Evolutionary conservation across 1,284 basidiomycete genomes (phyloP).

Genomic region (Sparassis latifolia): DNA sequence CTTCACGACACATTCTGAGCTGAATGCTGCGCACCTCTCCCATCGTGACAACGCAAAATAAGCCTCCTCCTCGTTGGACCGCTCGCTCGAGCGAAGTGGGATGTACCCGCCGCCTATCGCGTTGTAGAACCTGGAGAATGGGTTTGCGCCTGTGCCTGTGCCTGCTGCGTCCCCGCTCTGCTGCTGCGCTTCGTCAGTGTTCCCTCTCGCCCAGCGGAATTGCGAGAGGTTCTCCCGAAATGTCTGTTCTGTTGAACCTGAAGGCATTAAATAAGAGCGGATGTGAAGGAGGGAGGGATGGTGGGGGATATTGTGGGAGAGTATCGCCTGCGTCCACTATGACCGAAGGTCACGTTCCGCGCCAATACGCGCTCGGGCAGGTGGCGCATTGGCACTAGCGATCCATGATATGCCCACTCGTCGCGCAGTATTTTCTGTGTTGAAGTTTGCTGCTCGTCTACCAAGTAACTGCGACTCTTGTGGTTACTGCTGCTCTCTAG

Average conservation of each 20-base stretch:
- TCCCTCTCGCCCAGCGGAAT: conserved; percentile 81
- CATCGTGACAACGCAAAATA: conserved; percentile 90
- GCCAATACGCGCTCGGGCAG: too few species aligned
- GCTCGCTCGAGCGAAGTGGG: conserved; percentile 78
- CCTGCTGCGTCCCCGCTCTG: conserved; percentile 21
- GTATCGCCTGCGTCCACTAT: too few species aligned
- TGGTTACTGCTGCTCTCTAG: too few species aligned
- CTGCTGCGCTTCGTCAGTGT: conserved; percentile 63
- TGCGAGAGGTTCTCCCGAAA: conserved; percentile 70
- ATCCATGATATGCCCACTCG: too few species aligned
- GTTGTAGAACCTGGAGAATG: conserved; percentile 76
- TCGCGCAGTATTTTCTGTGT: too few species aligned
- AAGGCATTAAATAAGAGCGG: conserved; percentile 1
- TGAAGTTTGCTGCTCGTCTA: too few species aligned
- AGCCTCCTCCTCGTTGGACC: conserved; percentile 93
- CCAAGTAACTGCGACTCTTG: too few species aligned
- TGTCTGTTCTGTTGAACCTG: conserved; percentile 47
- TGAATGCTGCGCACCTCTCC: conserved; percentile 56
- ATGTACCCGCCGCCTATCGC: conserved; percentile 77
- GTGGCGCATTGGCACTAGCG: too few species aligned
- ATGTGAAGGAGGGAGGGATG: too few species aligned
- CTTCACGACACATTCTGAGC: background rate
- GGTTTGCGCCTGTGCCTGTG: conserved; percentile 33
- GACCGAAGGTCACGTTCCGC: too few species aligned
- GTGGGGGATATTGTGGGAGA: too few species aligned